Evolutionary conservation across 352 stramenopile genomes (phyloP), one percentile per base, ranked within the genome.

Genomic region (Globisporangium barbulae): DNA sequence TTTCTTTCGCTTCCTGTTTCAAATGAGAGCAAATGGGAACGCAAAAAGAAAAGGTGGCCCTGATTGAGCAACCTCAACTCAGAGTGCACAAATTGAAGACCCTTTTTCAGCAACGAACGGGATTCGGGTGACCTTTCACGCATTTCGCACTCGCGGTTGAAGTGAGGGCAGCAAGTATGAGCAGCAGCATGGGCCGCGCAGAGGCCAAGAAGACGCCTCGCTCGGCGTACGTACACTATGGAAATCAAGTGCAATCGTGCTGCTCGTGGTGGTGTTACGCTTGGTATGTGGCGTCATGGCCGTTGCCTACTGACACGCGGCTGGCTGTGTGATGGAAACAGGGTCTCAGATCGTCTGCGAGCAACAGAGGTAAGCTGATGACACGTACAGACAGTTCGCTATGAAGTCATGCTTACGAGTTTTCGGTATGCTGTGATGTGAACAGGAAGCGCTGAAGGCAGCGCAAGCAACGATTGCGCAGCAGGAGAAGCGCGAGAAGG

Each of bases 401-500:
- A 6, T 49, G 41, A 53, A 2, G 17, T 5, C 28, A 33, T 15
- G 10, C 12, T 10, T 35, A 37, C 15, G 6, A 41, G 6, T 10
- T 19, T 1, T 55, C 28, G 17, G 42, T 3, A 8, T 42, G 25
- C 25, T 42, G 3, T 61, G 1, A 17, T 28, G 17, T 9, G 28
- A 17, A 9, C 50, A 92, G 83, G 73, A 87, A 21, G 83, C 79
- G 45, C 53, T 90, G 22, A 61, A 62, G 57, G 69, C 65, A 33
- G 83, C 83, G 10, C 77, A 87, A 61, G 65, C 70, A 31, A 89
- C 77, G 30, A 90, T 92, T 47, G 71, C 73, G 2, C 70, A 76
- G 48, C 81, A 92, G 47, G 77, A 90, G 47, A 83, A 78, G 61
- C 74, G 81, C 0, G 79, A 90, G 60, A 73, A 82, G 47, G 74